Evolutionary conservation across 257 asterid species (phyloP).

Genomic region (Jasminum sambac): DNA sequence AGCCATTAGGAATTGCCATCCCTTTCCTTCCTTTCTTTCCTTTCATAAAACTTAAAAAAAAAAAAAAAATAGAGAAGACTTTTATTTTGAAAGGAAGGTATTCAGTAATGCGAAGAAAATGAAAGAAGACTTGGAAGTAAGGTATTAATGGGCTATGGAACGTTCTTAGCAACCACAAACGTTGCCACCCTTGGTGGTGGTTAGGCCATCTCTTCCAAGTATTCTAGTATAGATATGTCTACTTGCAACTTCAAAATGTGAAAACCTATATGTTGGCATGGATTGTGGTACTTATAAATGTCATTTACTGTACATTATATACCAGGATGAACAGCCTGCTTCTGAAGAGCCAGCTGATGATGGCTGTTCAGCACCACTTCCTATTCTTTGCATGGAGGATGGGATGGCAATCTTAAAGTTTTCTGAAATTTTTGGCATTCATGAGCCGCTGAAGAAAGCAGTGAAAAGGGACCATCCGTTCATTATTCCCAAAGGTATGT

Average conservation of each 20-base stretch:
- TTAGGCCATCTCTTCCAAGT: not conserved
- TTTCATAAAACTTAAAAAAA: not conserved
- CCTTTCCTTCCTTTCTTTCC: not conserved
- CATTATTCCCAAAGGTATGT: conserved; percentile 64
- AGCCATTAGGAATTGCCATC: not conserved
- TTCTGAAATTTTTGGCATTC: conserved; percentile 91
- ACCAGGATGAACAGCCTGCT: conserved; percentile 63
- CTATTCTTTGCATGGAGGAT: conserved; percentile 86
- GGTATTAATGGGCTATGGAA: not conserved
- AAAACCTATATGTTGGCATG: not conserved
- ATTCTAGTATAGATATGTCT: not conserved
- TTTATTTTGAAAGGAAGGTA: no score
- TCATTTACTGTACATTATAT: conserved; percentile 29
- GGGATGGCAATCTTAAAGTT: conserved; percentile 79
- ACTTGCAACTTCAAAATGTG: not conserved
- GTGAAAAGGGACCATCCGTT: conserved; percentile 65
- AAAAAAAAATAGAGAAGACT: no score
- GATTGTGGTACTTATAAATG: not conserved
- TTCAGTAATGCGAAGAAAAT: not conserved
- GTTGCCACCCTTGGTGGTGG: not conserved
- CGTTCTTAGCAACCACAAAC: not conserved
- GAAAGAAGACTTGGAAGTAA: not conserved
- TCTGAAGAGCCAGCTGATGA: conserved; percentile 46
- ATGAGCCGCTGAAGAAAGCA: conserved; percentile 58
- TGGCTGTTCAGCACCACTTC: conserved; percentile 67